Conservation (phyloP, 306 rosid species). For the Abrus precatorius region DNA sequence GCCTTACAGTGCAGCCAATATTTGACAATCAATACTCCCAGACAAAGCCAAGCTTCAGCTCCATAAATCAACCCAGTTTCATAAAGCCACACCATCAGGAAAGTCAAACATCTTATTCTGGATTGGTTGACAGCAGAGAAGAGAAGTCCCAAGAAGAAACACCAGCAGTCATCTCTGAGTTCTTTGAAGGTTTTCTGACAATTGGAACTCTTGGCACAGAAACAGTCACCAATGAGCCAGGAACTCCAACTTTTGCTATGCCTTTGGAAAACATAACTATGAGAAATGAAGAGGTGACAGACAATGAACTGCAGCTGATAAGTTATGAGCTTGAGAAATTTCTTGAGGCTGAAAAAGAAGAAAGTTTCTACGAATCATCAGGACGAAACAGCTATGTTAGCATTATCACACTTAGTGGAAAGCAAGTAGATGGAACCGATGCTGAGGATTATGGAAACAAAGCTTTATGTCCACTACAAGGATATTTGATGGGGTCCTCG, state of each 20-base stretch:
- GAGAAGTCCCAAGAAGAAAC: constrained; percentile 54
- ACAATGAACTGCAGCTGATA: constrained; percentile 76
- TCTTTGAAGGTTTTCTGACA: constrained; percentile 88
- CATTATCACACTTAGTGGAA: constrained; percentile 68
- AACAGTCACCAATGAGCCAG: constrained; percentile 66
- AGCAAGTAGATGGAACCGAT: constrained; percentile 64
- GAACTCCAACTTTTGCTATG: constrained; percentile 81
- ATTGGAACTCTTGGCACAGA: constrained; percentile 91
- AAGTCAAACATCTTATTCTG: constrained; percentile 51
- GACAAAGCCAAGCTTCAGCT: constrained; percentile 58
- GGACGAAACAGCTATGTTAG: constrained; percentile 78
- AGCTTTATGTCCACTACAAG: constrained; percentile 86
- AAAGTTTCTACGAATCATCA: constrained; percentile 65
- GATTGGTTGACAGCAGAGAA: constrained; percentile 52
- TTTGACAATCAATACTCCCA: constrained; percentile 63
- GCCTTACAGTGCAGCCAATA: constrained; percentile 68
- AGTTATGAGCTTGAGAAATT: constrained; percentile 80
- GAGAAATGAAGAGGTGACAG: constrained; percentile 63
- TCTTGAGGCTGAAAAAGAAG: constrained; percentile 77
- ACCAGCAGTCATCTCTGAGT: constrained; percentile 60
- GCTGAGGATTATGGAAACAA: constrained; percentile 67
- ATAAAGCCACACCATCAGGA: constrained; percentile 54
- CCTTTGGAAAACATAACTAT: constrained; percentile 65
- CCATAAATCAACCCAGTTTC: constrained; percentile 52
- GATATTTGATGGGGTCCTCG: constrained; percentile 82